A percentile compares a stretch with the other conserved stretches of the same genome.
Conservation (phyloP, 495 filamentous ascomycete genomes). For the Penicillium cinerascens region DNA sequence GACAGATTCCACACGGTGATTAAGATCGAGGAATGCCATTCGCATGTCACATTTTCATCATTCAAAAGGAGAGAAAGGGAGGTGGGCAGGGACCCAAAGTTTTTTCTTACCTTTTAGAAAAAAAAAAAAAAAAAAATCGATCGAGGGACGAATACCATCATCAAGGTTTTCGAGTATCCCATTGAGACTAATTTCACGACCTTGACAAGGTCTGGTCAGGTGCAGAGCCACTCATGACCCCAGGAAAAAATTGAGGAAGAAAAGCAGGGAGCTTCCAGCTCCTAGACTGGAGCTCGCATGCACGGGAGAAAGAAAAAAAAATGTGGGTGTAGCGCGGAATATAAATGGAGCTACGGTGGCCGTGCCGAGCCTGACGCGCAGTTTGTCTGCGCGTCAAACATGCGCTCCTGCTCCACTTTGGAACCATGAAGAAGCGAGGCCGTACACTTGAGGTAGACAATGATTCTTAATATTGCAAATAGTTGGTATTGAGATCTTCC, state of each 20-base stretch:
- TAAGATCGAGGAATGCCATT: conserved; percentile 97
- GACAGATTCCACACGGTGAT: conserved; percentile 80
- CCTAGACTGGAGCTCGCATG: conserved; percentile 16
- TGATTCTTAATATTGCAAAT: neutral
- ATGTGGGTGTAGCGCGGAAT: conserved; percentile 36
- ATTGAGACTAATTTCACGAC: conserved; percentile 3
- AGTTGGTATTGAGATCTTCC: neutral
- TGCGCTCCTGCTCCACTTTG: neutral
- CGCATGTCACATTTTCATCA: conserved; percentile 88
- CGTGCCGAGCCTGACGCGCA: conserved; percentile 2
- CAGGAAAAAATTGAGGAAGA: conserved; percentile 7
- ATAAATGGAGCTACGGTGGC: conserved; percentile 22
- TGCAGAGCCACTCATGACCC: conserved; percentile 6
- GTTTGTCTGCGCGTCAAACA: conserved; percentile 17
- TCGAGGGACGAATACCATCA: conserved; percentile 11
- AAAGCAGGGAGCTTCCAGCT: conserved; percentile 13
- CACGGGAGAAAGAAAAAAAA: conserved; percentile 31
- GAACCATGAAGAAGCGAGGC: neutral
- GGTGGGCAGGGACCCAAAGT: conserved; percentile 14
- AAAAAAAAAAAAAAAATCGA: conserved; percentile 1
- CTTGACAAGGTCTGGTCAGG: conserved; percentile 1
- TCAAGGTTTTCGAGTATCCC: conserved; percentile 5
- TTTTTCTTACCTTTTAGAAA: conserved; percentile 55
- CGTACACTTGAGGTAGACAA: neutral
- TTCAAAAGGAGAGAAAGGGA: conserved; percentile 32